Evolutionary conservation across 176 grass and related monocot genomes (phyloP), one percentile per base, ranked within the genome.

Genomic region (Triticum monococcum): DNA sequence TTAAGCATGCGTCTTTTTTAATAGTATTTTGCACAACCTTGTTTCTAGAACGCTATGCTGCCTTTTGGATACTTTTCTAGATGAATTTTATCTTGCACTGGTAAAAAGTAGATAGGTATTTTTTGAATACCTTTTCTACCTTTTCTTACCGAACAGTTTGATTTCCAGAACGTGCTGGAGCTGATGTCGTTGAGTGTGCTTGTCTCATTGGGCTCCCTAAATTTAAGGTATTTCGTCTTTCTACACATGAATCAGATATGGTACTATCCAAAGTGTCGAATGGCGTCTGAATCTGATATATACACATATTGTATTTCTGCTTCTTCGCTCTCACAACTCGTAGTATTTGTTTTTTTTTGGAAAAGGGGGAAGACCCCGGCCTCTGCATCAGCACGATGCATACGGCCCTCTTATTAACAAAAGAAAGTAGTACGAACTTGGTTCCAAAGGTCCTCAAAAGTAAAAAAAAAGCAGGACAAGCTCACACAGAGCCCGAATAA

Each of bases 141-240:
- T 75, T 70, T 48, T 81, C 24, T 83, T 89, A 13, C 63, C 18
- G 16, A 30, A 38, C 37, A 33, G 75, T 54, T 79, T 80, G 81
- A 30, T 88, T 81, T 86, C 9, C 91, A 98, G 96, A 98, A 72
- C 92, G 96, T 22, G 91, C 90, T 76, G 91, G 82, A 63, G 96
- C 91, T 62, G 71, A 91, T 64, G 96, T 98, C 62, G 88, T 95
- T 37, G 96, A 98, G 74, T 98, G 96, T 46, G 93, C 96, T 54
- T 98, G 96, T 79, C 79, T 98, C 37, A 89, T 98, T 69, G 96
- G 92, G 16, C 86, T 98, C 61, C 96, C 93, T 18, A 92, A 94
- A 88, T 85, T 98, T 69, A 98, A 94, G 96, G 96, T 98, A 89
- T 52, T 67, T 54, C 50, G 5, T 54, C 46, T 82, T 24, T 9